phyloP scores from a whole-genome alignment of 2,329 filamentous ascomycete species.

The Venturia aucupariae region DNA sequence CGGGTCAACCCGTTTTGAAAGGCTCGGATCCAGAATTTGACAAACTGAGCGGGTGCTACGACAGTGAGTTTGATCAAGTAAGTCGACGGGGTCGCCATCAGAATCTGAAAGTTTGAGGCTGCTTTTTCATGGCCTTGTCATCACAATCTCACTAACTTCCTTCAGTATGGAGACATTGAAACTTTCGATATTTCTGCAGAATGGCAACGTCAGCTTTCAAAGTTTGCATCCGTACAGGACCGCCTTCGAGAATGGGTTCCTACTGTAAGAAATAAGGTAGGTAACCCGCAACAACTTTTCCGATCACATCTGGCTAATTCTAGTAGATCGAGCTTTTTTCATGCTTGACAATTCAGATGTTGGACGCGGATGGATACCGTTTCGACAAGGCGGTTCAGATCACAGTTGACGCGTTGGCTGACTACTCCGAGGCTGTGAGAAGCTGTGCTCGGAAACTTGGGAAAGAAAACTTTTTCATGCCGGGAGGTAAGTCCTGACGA shows the following conservation, averaged over 20 bases:
- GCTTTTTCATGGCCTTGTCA: too few species aligned
- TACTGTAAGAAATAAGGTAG: constrained; percentile 33
- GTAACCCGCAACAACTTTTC: neutral
- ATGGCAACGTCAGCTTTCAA: constrained; percentile 53
- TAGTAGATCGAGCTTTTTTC: constrained; percentile 49
- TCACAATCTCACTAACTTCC: neutral
- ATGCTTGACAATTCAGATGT: constrained; percentile 48
- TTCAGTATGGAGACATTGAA: constrained; percentile 49
- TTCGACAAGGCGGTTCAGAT: constrained; percentile 56
- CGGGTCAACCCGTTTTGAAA: constrained; percentile 39
- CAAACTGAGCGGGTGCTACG: constrained; percentile 45
- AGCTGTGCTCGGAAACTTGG: constrained; percentile 36
- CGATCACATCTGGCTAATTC: neutral
- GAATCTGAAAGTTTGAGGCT: too few species aligned
- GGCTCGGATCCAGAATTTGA: constrained; percentile 17
- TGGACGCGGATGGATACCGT: constrained; percentile 56
- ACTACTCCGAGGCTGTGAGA: neutral
- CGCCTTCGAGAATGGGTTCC: constrained; percentile 54
- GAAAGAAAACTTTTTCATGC: constrained; percentile 54
- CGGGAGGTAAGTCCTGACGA: constrained; percentile 28
- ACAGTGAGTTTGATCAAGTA: constrained; percentile 50
- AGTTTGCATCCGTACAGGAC: constrained; percentile 57
- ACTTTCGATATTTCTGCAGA: constrained; percentile 54
- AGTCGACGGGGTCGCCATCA: neutral
- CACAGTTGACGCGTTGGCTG: constrained; percentile 48